Evolutionary conservation across 495 filamentous ascomycete genomes (phyloP).

Genomic region (Penicillium psychrofluorescens): DNA sequence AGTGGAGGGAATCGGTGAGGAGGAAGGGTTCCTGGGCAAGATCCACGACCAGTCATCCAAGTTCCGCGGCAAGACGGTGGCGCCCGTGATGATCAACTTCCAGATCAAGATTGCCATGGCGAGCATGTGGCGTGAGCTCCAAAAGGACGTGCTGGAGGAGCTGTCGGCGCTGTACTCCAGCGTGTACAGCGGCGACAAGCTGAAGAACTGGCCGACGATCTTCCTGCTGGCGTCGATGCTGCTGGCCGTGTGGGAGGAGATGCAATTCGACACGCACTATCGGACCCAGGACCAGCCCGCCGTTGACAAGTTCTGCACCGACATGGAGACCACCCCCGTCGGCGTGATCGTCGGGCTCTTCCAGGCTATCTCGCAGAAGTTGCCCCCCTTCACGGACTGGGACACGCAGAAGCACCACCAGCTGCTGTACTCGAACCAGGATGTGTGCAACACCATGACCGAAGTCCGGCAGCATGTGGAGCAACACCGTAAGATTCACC

Average conservation of each 20-base stretch:
- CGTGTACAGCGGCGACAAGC: slow-evolving; percentile 86
- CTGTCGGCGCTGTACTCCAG: slow-evolving; percentile 82
- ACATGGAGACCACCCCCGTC: slow-evolving; percentile 91
- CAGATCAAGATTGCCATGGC: slow-evolving; percentile 92
- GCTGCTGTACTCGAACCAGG: slow-evolving; percentile 75
- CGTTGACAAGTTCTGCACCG: slow-evolving; percentile 84
- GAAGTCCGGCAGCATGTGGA: slow-evolving; percentile 84
- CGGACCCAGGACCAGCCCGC: slow-evolving; percentile 72
- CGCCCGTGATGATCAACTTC: slow-evolving; percentile 97
- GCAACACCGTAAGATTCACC: slow-evolving; percentile 66
- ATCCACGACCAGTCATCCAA: slow-evolving; percentile 72
- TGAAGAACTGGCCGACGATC: slow-evolving; percentile 97
- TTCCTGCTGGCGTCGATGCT: slow-evolving; percentile 90
- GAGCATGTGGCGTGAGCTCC: slow-evolving; percentile 91
- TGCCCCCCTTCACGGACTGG: slow-evolving; percentile 86
- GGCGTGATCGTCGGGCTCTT: slow-evolving; percentile 92
- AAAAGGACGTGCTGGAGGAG: slow-evolving; percentile 90
- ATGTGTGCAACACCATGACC: slow-evolving; percentile 88
- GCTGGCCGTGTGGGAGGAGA: slow-evolving; percentile 90
- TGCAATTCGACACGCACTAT: slow-evolving; percentile 95
- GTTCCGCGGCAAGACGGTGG: slow-evolving; percentile 78
- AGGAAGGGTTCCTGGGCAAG: slow-evolving; percentile 68
- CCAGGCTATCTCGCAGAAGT: slow-evolving; percentile 90
- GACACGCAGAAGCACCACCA: slow-evolving; percentile 83
- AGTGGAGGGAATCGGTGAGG: slow-evolving; percentile 78